phyloP scores from a whole-genome alignment of 1,139 yeast species.

The Hansenula lynferdii region DNA sequence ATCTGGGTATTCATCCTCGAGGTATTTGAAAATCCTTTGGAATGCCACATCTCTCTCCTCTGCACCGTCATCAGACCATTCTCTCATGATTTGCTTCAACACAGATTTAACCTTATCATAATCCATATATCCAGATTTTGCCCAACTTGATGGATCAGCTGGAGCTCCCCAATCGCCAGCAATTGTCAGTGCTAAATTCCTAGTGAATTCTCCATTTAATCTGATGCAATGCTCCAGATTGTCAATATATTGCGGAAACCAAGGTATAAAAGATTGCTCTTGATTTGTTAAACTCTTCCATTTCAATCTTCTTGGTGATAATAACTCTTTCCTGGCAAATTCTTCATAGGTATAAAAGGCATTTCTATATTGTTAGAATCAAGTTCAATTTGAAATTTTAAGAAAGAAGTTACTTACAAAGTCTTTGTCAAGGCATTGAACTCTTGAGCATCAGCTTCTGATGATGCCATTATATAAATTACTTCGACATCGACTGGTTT shows the following conservation, averaged over 20 bases:
- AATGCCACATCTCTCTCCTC: conserved; percentile 47
- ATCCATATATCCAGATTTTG: conserved; percentile 37
- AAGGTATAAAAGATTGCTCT: conserved; percentile 43
- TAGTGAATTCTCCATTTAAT: conserved; percentile 44
- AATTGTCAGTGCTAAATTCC: conserved; percentile 40
- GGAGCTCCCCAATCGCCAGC: conserved; percentile 53
- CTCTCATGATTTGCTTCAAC: conserved; percentile 62
- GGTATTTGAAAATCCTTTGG: conserved; percentile 39
- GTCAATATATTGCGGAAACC: conserved; percentile 45
- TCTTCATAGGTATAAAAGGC: conserved; percentile 25
- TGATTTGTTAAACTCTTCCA: conserved; percentile 31
- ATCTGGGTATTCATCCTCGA: conserved; percentile 41
- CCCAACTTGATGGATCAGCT: conserved; percentile 40
- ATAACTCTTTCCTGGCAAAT: conserved; percentile 26
- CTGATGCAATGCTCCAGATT: conserved; percentile 42
- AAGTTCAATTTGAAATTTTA: too few relatives aligned
- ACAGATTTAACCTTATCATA: conserved; percentile 60
- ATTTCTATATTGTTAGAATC: conserved; percentile 6
- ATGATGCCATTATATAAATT: neutral
- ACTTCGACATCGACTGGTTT: neutral
- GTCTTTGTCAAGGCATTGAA: conserved; percentile 3
- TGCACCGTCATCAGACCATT: conserved; percentile 67
- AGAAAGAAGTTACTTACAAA: conserved; percentile 2
- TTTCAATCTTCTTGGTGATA: conserved; percentile 29
- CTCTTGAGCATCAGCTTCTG: neutral